phyloP scores from a whole-genome alignment of 257 asterid genomes.

The Phtheirospermum japonicum region DNA sequence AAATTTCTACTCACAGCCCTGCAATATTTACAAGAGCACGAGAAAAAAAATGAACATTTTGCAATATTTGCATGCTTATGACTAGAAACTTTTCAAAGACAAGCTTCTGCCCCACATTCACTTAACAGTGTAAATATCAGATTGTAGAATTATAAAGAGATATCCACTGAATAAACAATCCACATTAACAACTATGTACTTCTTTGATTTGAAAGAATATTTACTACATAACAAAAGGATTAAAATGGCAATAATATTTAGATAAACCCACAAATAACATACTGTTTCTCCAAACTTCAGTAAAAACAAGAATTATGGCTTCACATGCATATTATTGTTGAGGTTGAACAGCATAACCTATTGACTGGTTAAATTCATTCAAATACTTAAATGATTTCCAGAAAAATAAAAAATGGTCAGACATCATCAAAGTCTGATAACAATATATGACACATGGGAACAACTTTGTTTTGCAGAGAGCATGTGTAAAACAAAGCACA shows the following conservation, averaged over 20 bases:
- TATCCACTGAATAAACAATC: background rate
- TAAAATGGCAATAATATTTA: background rate
- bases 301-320: background rate
- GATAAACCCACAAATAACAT: background rate
- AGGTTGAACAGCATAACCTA: no score
- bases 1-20: slow-evolving; percentile 42
- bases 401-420: background rate
- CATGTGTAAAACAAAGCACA: background rate
- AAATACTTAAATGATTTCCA: background rate
- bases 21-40: slow-evolving; percentile 16
- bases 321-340: background rate
- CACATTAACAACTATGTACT: background rate
- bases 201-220: background rate
- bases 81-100: background rate
- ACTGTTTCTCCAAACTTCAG: background rate
- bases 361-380: background rate
- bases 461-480: background rate
- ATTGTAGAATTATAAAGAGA: background rate
- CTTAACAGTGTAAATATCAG: background rate
- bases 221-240: background rate
- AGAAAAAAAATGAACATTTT: slow-evolving; percentile 7
- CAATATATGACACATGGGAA: background rate
- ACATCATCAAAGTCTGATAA: background rate
- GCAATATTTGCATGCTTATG: background rate
- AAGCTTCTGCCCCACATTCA: background rate